These are phyloP conservation scores for Fusarium avenaceum DNA, from an alignment of 2,329 filamentous ascomycete genomes.

Conservation along the genomic window DNA sequence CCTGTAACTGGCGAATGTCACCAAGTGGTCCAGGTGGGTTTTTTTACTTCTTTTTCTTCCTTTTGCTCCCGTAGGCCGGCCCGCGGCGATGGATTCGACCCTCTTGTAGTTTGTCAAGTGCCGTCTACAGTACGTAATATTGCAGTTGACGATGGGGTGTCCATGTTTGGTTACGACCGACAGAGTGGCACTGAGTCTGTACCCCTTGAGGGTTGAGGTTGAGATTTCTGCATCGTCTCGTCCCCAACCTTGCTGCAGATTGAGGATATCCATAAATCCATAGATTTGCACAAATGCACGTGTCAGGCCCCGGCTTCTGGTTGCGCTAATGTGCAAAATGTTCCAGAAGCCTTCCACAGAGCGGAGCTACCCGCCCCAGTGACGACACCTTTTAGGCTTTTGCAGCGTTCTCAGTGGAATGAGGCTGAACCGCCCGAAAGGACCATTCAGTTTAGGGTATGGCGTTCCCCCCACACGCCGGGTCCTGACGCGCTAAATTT, in stretches of 20 bases:
- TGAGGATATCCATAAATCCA: slow-evolving; percentile 34
- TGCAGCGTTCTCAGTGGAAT: slow-evolving; percentile 25
- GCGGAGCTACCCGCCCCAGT: slow-evolving; percentile 36
- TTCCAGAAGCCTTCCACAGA: slow-evolving; percentile 48
- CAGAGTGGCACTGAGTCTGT: slow-evolving; percentile 19
- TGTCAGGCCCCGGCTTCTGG: slow-evolving; percentile 20
- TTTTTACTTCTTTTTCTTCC: slow-evolving; percentile 30
- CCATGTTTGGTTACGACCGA: slow-evolving; percentile 20
- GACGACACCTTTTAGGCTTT: slow-evolving; percentile 37
- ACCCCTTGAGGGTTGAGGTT: slow-evolving; percentile 13
- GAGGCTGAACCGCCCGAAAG: slow-evolving; percentile 44
- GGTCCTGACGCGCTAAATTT: slow-evolving; percentile 27
- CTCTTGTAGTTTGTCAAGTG: slow-evolving; percentile 29
- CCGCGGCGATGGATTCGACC: slow-evolving; percentile 45
- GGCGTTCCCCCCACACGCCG: slow-evolving; percentile 34
- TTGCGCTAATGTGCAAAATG: slow-evolving; percentile 37
- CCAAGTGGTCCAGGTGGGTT: slow-evolving; percentile 45
- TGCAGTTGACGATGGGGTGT: neutral
- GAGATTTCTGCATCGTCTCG: slow-evolving; percentile 28
- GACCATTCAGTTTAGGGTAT: slow-evolving; percentile 37
- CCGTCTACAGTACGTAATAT: slow-evolving; percentile 30
- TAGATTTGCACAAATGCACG: slow-evolving; percentile 48
- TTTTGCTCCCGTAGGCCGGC: slow-evolving; percentile 34
- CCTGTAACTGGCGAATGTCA: slow-evolving; percentile 37
- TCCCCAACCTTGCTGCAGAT: slow-evolving; percentile 45